phyloP scores from a whole-genome alignment of 208 protist genomes.

The Naegleria fowleri region DNA sequence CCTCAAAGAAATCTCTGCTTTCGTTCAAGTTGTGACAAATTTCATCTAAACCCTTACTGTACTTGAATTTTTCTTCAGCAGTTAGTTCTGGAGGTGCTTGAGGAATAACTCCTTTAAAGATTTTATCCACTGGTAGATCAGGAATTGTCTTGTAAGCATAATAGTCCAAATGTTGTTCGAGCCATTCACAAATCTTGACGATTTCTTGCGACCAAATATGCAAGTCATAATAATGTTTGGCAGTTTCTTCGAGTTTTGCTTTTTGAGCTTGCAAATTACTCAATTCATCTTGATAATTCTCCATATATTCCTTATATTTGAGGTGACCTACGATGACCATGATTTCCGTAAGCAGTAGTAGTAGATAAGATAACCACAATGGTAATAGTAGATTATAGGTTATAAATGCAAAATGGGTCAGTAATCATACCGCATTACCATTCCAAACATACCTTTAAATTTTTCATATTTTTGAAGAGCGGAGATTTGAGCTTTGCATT shows the following conservation, averaged over 20 bases:
- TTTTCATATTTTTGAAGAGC: neutral
- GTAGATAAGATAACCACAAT: neutral
- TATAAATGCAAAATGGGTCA: neutral
- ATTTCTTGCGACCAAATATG: conserved; percentile 13
- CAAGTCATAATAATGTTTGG: conserved; percentile 3
- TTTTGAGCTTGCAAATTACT: neutral
- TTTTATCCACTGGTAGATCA: neutral
- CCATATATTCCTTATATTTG: neutral
- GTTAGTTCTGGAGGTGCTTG: neutral
- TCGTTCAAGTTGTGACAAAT: conserved; percentile 19
- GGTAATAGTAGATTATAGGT: neutral
- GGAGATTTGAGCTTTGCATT: neutral
- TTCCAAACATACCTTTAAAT: neutral
- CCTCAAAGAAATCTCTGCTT: conserved; percentile 25
- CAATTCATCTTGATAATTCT: neutral
- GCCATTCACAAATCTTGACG: conserved; percentile 23
- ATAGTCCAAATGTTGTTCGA: conserved; percentile 15
- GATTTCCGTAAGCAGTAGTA: neutral
- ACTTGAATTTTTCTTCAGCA: neutral
- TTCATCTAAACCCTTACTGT: conserved; percentile 26
- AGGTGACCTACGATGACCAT: neutral
- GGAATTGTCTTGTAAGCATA: neutral
- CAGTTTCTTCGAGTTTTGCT: neutral
- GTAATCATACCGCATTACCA: no score
- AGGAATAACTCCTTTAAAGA: neutral